These are phyloP conservation scores for Candida dajiaensis DNA, from an alignment of 805 yeast genomes.

Conservation along the genomic window DNA sequence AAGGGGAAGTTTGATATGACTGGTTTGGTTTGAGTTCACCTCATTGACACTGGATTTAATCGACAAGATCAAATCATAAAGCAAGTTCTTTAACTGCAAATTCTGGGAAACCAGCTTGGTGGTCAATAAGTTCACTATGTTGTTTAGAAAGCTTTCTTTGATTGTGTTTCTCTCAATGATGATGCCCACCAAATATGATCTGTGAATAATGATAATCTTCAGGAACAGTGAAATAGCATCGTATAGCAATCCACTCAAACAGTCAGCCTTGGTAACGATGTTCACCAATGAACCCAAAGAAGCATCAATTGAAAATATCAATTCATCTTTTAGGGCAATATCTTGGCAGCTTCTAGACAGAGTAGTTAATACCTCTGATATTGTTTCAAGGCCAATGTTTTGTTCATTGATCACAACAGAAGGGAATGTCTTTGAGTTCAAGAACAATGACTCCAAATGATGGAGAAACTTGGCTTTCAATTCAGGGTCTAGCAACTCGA, in stretches of 20 bases:
- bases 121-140: conserved; percentile 40
- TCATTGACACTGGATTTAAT: conserved; percentile 35
- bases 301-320: conserved; percentile 35
- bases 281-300: conserved; percentile 33
- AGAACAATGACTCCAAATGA: conserved; percentile 35
- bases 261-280: conserved; percentile 16
- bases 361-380: conserved; percentile 16
- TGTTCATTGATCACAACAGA: conserved; percentile 9
- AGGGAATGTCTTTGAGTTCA: conserved; percentile 37
- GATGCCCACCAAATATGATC: conserved; percentile 40
- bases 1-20: conserved; percentile 21
- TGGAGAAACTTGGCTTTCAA: conserved; percentile 29
- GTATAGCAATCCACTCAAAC: conserved; percentile 9
- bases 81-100: conserved; percentile 46
- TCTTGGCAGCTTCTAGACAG: conserved; percentile 14
- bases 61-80: conserved; percentile 54
- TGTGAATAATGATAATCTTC: conserved; percentile 54
- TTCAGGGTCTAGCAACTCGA: conserved; percentile 29
- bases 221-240: conserved; percentile 41
- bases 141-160: conserved; percentile 41
- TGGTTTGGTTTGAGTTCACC: conserved; percentile 23
- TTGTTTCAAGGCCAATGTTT: conserved; percentile 6
- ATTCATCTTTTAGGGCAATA: conserved; percentile 26
- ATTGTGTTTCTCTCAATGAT: conserved; percentile 36
- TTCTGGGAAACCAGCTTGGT: conserved; percentile 37